phyloP scores from a whole-genome alignment of 768 basidiomycete species.

The Clathrus columnatus region DNA sequence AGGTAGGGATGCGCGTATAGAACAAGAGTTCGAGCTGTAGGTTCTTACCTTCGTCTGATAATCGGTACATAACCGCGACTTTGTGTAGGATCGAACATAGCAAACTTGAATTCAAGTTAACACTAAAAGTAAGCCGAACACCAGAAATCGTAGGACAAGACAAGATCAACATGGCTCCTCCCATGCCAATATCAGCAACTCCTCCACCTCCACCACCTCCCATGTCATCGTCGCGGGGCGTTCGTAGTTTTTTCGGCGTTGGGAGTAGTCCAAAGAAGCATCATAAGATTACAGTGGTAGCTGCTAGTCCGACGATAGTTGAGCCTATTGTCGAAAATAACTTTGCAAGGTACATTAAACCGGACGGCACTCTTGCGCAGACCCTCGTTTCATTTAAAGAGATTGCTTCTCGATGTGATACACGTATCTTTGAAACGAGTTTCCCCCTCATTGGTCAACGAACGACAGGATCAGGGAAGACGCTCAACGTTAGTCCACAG shows the following conservation, averaged over 20 bases:
- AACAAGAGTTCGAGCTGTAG: slow-evolving; percentile 88
- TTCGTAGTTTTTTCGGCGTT: slow-evolving; percentile 65
- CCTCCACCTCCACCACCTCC: slow-evolving; percentile 35
- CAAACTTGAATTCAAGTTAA: slow-evolving; percentile 92
- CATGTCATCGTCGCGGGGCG: slow-evolving; percentile 50
- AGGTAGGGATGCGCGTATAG: slow-evolving; percentile 50
- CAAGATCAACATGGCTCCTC: slow-evolving; percentile 49
- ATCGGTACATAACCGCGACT: not conserved
- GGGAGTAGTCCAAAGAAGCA: slow-evolving; percentile 51
- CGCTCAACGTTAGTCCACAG: slow-evolving; percentile 42
- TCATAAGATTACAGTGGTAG: slow-evolving; percentile 25
- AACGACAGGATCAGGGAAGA: slow-evolving; percentile 28
- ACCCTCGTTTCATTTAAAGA: slow-evolving; percentile 88
- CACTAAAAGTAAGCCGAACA: slow-evolving; percentile 78
- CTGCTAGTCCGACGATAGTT: slow-evolving; percentile 25
- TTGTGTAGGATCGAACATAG: slow-evolving; percentile 72
- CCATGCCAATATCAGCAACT: slow-evolving; percentile 27
- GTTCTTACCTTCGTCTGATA: slow-evolving; percentile 21
- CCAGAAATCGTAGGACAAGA: slow-evolving; percentile 76
- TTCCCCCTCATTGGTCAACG: slow-evolving; percentile 77
- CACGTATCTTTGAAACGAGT: slow-evolving; percentile 72
- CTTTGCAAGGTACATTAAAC: slow-evolving; percentile 72
- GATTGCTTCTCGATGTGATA: slow-evolving; percentile 74
- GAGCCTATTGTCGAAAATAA: slow-evolving; percentile 53
- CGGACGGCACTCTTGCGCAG: slow-evolving; percentile 81